Percentiles rank a stretch among this genome's conserved stretches.
phyloP scores from a whole-genome alignment of 1,139 yeast genomes.

The Candida labiduridarum region DNA sequence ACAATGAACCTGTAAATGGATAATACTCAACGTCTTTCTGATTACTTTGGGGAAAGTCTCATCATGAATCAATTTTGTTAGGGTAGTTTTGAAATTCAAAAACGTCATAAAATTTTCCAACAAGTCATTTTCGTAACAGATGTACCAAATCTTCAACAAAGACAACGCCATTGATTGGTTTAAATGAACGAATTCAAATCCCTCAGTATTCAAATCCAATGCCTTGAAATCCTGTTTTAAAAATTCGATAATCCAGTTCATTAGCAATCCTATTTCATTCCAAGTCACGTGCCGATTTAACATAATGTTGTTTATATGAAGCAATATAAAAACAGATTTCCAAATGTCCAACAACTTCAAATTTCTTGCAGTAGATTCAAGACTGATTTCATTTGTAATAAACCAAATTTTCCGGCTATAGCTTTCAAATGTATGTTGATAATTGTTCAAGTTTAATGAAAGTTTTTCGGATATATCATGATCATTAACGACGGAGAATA shows the following conservation, averaged over 20 bases:
- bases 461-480: slow-evolving; percentile 38
- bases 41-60: slow-evolving; percentile 16
- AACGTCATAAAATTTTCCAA: slow-evolving; percentile 21
- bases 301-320: slow-evolving; percentile 31
- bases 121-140: slow-evolving; percentile 23
- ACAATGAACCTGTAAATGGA: too few species aligned
- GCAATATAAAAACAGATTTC: slow-evolving; percentile 34
- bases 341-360: slow-evolving; percentile 24
- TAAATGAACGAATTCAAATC: slow-evolving; percentile 14
- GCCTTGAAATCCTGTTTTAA: slow-evolving; percentile 8
- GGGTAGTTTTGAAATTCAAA: slow-evolving; percentile 15
- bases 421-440: slow-evolving; percentile 35
- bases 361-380: slow-evolving; percentile 9
- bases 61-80: slow-evolving; percentile 7
- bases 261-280: slow-evolving; percentile 29
- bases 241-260: slow-evolving; percentile 33
- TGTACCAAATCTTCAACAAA: slow-evolving; percentile 25
- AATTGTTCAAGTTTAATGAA: slow-evolving; percentile 23
- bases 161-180: slow-evolving; percentile 24
- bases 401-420: slow-evolving; percentile 40
- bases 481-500: slow-evolving; percentile 41
- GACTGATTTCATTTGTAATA: slow-evolving; percentile 21
- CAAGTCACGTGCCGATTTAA: slow-evolving; percentile 30
- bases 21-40: slow-evolving; percentile 22
- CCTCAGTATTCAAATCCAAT: slow-evolving; percentile 4